A percentile compares a stretch with the other conserved stretches of the same genome.
Conservation (phyloP, 768 basidiomycete species). For the Daedaleopsis sinensis region DNA sequence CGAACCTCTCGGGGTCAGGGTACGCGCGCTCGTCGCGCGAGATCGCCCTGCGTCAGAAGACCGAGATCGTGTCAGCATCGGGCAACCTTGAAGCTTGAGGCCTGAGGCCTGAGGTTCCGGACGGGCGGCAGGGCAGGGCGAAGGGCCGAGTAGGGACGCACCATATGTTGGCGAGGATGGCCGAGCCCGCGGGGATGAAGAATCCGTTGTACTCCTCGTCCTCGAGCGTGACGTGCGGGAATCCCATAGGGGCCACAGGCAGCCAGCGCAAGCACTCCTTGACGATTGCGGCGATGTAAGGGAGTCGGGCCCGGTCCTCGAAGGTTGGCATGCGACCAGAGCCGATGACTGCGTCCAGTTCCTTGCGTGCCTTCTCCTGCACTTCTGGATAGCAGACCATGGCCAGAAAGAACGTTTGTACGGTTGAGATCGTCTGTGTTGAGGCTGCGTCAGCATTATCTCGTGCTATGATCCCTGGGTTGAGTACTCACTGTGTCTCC, state of each 20-base stretch:
- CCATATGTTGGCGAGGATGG: slow-evolving; percentile 19
- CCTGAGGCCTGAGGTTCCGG: too few relatives aligned
- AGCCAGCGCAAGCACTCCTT: slow-evolving; percentile 31
- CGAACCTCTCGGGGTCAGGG: too few relatives aligned
- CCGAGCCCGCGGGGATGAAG: slow-evolving; percentile 6
- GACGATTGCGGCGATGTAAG: slow-evolving; percentile 36
- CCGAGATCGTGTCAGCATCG: too few relatives aligned
- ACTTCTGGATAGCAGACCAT: slow-evolving; percentile 31
- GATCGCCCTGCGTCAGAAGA: too few relatives aligned
- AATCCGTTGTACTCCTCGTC: slow-evolving; percentile 4
- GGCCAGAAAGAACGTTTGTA: slow-evolving; percentile 24
- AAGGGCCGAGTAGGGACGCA: too few relatives aligned
- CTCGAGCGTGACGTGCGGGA: slow-evolving; percentile 3
- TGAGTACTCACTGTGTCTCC: not conserved
- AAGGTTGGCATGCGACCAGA: slow-evolving; percentile 30
- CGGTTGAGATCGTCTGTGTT: slow-evolving; percentile 13
- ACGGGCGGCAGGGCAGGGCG: too few relatives aligned
- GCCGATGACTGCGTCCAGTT: slow-evolving; percentile 42
- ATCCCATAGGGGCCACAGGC: slow-evolving; percentile 5
- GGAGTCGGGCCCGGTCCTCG: slow-evolving; percentile 24
- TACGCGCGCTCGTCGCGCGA: too few relatives aligned
- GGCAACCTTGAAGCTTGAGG: too few relatives aligned
- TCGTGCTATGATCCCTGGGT: not conserved
- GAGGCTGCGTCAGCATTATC: not conserved
- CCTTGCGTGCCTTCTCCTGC: slow-evolving; percentile 35